Evolutionary conservation across 495 filamentous ascomycete genomes (phyloP), one percentile per base, ranked within the genome.

Genomic region (Penicillium angulare): DNA sequence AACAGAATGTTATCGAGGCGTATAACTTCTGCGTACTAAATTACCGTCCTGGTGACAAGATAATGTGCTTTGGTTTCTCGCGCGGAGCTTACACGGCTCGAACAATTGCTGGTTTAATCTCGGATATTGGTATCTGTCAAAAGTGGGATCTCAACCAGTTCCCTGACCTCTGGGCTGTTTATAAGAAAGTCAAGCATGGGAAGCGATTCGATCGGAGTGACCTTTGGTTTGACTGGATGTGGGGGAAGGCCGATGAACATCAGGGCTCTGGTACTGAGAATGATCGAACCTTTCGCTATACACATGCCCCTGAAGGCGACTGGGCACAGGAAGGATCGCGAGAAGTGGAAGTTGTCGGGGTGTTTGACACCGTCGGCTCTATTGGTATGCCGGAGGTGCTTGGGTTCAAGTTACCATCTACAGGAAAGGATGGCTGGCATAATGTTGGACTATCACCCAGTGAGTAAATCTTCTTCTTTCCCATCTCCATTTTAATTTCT

Each of bases 11-110:
- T 18, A 40, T 61, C 22, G 57, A 61, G 43, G 57, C 57, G 2
- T 64, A 64, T 23, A 61, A 64, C 23, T 64, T 61, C 44, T 55
- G 43, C 7, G 51, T 55, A 5, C 29, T 61, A 20, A 82, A 84
- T 53, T 82, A 78, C 48, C 56, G 63, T 7, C 55, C 61, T 3
- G 79, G 76, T 16, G 82, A 85, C 58, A 69, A 84, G 54, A 79
- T 85, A 17, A 79, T 73, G 61, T 76, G 81, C 44, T 75, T 85
- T 45, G 82, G 82, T 2, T 85, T 84, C 59, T 83, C 79, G 1
- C 69, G 82, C 7, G 82, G 82, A 4, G 80, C 81, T 1, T 85
- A 75, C 49, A 83, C 82, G 1, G 82, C 75, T 3, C 69, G 82
- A 15, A 72, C 76, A 12, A 70, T 83, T 17, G 80, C 79, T 12